Conservation (phyloP, 78 protist genomes). For the Isochrysis galbana region DNA sequence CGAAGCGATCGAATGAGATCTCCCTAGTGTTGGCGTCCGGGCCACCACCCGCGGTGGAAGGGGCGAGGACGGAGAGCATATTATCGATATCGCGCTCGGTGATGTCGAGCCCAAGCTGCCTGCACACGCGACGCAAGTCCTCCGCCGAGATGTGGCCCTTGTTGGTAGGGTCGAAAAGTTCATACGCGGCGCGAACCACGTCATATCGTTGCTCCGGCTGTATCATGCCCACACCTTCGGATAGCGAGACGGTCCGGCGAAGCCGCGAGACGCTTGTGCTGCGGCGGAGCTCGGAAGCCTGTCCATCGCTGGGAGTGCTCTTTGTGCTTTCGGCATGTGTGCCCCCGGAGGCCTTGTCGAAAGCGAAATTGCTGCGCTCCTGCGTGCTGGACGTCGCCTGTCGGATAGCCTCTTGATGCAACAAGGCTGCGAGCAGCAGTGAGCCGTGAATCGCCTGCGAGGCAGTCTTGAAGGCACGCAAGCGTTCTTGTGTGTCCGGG, state of each 20-base stretch:
- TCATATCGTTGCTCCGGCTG: background rate
- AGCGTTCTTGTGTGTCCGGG: background rate
- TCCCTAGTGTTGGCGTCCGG: no score
- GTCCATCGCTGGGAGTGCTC: no score
- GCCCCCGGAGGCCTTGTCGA: no score
- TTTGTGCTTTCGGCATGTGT: no score
- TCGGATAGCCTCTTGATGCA: no score
- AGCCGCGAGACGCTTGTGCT: no score
- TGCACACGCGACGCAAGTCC: background rate
- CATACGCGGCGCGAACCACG: background rate
- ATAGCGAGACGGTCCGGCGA: background rate
- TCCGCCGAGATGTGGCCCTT: background rate
- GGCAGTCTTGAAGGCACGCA: background rate
- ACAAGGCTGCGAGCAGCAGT: background rate
- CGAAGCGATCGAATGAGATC: background rate
- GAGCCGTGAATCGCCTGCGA: slow-evolving; percentile 2
- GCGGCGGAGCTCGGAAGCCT: no score
- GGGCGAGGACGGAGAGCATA: slow-evolving; percentile 11
- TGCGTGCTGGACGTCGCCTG: no score
- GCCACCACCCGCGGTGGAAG: no score
- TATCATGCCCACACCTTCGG: background rate
- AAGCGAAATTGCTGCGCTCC: no score
- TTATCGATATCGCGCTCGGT: background rate
- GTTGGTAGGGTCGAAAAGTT: background rate
- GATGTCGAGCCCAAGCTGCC: background rate